A percentile compares a stretch with the other conserved stretches of the same genome.
Evolutionary conservation across 345 rosid species (phyloP).

Genomic region (Laguncularia racemosa): DNA sequence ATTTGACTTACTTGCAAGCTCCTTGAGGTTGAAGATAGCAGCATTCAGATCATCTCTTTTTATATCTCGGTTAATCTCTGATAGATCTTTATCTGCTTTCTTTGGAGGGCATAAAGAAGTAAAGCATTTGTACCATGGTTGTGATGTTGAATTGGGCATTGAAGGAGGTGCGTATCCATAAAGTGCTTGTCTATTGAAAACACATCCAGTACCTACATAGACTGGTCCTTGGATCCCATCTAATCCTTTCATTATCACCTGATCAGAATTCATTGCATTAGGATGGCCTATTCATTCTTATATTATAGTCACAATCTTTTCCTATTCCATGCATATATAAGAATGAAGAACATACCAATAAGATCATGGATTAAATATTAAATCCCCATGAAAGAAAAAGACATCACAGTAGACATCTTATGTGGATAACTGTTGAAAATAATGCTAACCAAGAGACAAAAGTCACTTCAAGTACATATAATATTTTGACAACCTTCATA

Average conservation of each 20-base stretch:
- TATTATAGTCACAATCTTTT: too few species aligned
- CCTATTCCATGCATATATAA: too few species aligned
- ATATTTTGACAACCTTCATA: background rate
- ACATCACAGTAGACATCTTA: background rate
- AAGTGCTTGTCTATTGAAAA: constrained; percentile 94
- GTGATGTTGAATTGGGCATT: constrained; percentile 66
- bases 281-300: too few species aligned
- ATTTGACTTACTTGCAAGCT: constrained; percentile 58
- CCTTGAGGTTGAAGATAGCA: constrained; percentile 90
- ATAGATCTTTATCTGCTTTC: constrained; percentile 52
- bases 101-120: constrained; percentile 61
- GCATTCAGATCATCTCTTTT: constrained; percentile 87
- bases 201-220: constrained; percentile 95
- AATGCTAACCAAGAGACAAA: constrained; percentile 1
- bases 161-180: constrained; percentile 95
- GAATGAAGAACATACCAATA: background rate
- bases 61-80: constrained; percentile 70
- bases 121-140: constrained; percentile 46
- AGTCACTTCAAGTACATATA: too few species aligned
- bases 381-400: background rate
- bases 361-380: background rate
- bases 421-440: background rate
- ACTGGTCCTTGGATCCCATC: constrained; percentile 98
- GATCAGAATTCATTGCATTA: constrained; percentile 2
- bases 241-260: constrained; percentile 92